Evolutionary conservation across 257 asterid genomes (phyloP).

Genomic region (Penstemon newberryi): DNA sequence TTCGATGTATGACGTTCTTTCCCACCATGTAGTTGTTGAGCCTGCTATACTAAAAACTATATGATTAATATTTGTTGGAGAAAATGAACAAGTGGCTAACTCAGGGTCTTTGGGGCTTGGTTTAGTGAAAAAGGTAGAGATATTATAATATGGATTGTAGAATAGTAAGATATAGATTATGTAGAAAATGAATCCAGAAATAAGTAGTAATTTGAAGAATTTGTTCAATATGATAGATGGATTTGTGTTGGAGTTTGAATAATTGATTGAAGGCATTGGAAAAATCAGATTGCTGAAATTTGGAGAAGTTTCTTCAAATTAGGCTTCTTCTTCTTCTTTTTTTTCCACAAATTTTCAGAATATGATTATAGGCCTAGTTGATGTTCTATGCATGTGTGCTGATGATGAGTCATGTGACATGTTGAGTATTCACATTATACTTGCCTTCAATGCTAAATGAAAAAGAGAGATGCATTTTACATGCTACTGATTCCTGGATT

Average conservation of each 20-base stretch:
- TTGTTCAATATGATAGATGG: not conserved
- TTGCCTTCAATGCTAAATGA: constrained; percentile 13
- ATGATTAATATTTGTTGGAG: constrained; percentile 39
- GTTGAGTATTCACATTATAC: not conserved
- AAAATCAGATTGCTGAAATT: not conserved
- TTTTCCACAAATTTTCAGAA: not conserved
- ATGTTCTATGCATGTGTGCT: not conserved
- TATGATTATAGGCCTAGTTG: constrained; percentile 4
- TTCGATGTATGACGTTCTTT: constrained; percentile 32
- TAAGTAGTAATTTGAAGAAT: constrained; percentile 17
- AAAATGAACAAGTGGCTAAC: not conserved
- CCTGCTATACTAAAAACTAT: constrained; percentile 45
- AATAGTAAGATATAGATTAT: constrained; percentile 24
- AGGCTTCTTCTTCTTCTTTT: not conserved
- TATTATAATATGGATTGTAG: constrained; percentile 4
- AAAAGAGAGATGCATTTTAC: constrained; percentile 23
- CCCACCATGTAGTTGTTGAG: constrained; percentile 36
- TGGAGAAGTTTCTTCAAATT: not conserved
- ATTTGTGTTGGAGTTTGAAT: constrained; percentile 12
- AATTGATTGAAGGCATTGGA: constrained; percentile 6
- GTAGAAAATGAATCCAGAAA: constrained; percentile 24
- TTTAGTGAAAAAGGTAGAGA: constrained; percentile 4
- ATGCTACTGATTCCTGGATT: constrained; percentile 7
- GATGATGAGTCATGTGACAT: constrained; percentile 27
- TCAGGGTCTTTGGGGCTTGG: constrained; percentile 4